A percentile compares a stretch with the other conserved stretches of the same genome.
Conservation (phyloP, 2,329 filamentous ascomycete species). For the Bipolaris sorokiniana region DNA sequence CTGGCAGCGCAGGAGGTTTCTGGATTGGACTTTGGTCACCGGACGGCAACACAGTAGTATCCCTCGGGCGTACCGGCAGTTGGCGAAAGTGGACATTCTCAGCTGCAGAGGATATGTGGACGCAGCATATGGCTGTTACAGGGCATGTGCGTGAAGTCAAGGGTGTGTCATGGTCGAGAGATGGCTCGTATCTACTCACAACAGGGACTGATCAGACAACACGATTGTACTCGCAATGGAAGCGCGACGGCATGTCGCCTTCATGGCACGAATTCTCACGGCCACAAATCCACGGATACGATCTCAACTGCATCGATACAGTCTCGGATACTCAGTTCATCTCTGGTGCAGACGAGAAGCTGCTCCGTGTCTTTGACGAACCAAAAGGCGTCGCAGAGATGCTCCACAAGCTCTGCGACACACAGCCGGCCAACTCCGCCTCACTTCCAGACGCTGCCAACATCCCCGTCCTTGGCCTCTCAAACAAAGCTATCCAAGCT, state of each 20-base stretch:
- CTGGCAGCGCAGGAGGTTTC: constrained; percentile 92
- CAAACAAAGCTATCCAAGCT: constrained; percentile 85
- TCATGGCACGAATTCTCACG: constrained; percentile 97
- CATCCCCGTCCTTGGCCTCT: constrained; percentile 92
- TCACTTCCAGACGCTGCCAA: constrained; percentile 83
- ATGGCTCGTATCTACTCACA: constrained; percentile 83
- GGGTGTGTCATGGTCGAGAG: constrained; percentile 81
- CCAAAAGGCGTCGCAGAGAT: constrained; percentile 82
- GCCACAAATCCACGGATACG: constrained; percentile 97
- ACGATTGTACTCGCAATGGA: constrained; percentile 83
- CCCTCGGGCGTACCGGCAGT: constrained; percentile 87
- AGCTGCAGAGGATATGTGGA: constrained; percentile 69
- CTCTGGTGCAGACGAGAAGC: constrained; percentile 94
- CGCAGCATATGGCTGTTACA: constrained; percentile 75
- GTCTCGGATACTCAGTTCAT: constrained; percentile 79
- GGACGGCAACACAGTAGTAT: constrained; percentile 74
- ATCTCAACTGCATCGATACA: constrained; percentile 90
- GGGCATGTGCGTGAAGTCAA: constrained; percentile 85
- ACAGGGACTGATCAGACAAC: constrained; percentile 94
- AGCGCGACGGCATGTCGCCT: constrained; percentile 44
- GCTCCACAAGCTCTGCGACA: constrained; percentile 70
- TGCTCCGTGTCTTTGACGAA: constrained; percentile 93
- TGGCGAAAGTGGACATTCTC: constrained; percentile 86
- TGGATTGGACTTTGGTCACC: constrained; percentile 96
- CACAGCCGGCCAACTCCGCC: constrained; percentile 44